These are phyloP conservation scores for Ramicandelaber brevisporus DNA, from an alignment of 192 early-diverging fungal genomes.

Conservation along the genomic window DNA sequence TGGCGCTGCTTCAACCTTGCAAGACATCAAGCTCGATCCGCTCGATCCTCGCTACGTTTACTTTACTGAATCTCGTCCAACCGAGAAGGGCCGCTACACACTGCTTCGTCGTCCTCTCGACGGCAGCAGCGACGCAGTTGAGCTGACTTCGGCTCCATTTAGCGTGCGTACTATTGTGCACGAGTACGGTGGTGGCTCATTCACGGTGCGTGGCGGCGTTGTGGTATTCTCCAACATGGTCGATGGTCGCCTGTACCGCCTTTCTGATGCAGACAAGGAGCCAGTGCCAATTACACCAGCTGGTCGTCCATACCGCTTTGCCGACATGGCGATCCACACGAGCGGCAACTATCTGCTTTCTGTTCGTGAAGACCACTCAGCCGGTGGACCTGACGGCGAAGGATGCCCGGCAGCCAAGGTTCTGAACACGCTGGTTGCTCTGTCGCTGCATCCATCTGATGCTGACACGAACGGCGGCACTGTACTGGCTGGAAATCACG, in stretches of 20 bases:
- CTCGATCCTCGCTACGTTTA: slow-evolving; percentile 8
- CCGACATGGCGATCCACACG: slow-evolving; percentile 30
- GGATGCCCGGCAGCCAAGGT: too few relatives aligned
- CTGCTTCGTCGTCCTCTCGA: slow-evolving; percentile 10
- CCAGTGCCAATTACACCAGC: too few relatives aligned
- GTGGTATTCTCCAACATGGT: slow-evolving; percentile 34
- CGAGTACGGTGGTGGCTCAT: slow-evolving; percentile 49
- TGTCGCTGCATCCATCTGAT: slow-evolving; percentile 13
- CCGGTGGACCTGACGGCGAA: too few relatives aligned
- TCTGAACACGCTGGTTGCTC: slow-evolving; percentile 27
- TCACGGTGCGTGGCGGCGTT: slow-evolving; percentile 21
- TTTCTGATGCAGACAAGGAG: too few relatives aligned
- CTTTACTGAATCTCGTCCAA: slow-evolving; percentile 15
- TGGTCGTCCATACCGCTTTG: slow-evolving; percentile 36
- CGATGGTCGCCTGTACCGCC: slow-evolving; percentile 24
- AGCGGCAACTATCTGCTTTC: slow-evolving; percentile 24
- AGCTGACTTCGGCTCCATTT: slow-evolving; percentile 17
- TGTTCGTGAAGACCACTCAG: slow-evolving; percentile 38
- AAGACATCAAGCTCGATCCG: slow-evolving; percentile 7
- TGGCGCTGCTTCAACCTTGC: slow-evolving; percentile 4
- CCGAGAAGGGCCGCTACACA: slow-evolving; percentile 9
- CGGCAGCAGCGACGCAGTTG: too few relatives aligned
- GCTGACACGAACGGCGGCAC: too few relatives aligned
- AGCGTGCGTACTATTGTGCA: slow-evolving; percentile 42
- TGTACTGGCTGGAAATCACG: slow-evolving; percentile 21